Evolutionary conservation across 2,329 filamentous ascomycete genomes (phyloP), one percentile per base, ranked within the genome.

Genomic region (Venturia pyrina): DNA sequence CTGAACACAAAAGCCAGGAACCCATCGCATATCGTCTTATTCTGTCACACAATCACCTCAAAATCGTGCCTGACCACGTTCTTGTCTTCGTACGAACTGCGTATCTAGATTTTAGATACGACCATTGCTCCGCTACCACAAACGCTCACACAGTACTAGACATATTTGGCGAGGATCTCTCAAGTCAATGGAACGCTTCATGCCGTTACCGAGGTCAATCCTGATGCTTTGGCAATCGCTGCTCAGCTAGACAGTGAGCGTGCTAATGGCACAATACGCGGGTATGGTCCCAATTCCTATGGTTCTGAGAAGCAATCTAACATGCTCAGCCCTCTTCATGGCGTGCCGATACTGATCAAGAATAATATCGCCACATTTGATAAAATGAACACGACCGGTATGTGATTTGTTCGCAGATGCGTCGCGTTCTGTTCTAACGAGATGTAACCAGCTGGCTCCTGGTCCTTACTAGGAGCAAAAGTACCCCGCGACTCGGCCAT

Each of bases 401-500:
- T n/a, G 46, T 34, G 24, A 48, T 19, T 21, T n/a, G 15, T 62
- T 46, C n/a, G 32, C 44, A 28, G 40, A 40, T 15, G 40, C 28
- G 50, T 53, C 17, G 19, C 19, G 13, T 53, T 56, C 28, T 11
- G 41, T 5, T 57, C 53, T 59, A 32, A 59, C 53, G 32, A 21
- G 68, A 67, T 37, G 53, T 37, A 37, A 34, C 53, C 8, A 60
- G 81, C 86, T 3, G 87, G 87, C 2, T 90, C 87, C 0, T 87
- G 81, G 68, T 82, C 85, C 1, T 78, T 90, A 0, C 70, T 86
- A 0, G 85, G 86, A 0, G 82, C 86, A 10, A 83, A 80, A 68
- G 79, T 85, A 0, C 78, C 81, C 10, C 72, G 76, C 28, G 87
- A 89, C 69, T 81, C 83, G 13, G 85, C 84, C 0, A 76, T 89